Base-by-base conservation (phyloP, 2,329 filamentous ascomycete species). In the Calonectria hawksworthii region DNA sequence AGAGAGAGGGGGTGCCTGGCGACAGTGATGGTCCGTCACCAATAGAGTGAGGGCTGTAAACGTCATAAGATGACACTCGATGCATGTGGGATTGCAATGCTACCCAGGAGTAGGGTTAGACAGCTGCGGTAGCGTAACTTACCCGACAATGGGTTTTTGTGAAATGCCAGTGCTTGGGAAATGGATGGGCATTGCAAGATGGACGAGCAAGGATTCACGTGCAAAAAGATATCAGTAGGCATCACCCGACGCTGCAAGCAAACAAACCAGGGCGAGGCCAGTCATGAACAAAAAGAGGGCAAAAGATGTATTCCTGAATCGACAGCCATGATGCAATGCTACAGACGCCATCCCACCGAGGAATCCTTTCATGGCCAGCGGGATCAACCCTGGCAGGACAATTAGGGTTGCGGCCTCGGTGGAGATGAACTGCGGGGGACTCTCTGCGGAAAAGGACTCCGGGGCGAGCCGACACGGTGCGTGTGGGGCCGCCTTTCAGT, bases 371-470 rank as follows among this genome's bases (percentile, higher is more conserved):
- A 41, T 41, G 23, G 26, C 56, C 23, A 18, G 50, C 59, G 59
- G 59, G 26, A 65, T 54, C 68, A 70, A 56, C 59, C 68, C 51
- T 54, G 47, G 67, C 34, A 61, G 26, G 36, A 38, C 26, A 47
- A 23, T 61, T 30, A 47, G 44, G 59, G 59, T 65, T 65, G 68
- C 68, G 68, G 68, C 59, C 44, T 70, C 32, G 28, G 68, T 70
- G 68, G 68, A 34, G 56, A 64, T 65, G 28, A n/a, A 14, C 26
- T 65, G 68, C 59, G 68, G 59, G 68, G 52, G 56, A 64, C 32
- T 63, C 28, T 56, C 56, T 64, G 68, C 54, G 30, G 38, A 36
- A 56, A 21, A 68, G 30, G 56, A 59, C 41, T 64, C 68, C 68
- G 68, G 68, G 68, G 68, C 28, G 56, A 70, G 68, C 54, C 68